Base-by-base conservation (phyloP, 1,284 basidiomycete genomes). In the Trichosporon sp. region DNA sequence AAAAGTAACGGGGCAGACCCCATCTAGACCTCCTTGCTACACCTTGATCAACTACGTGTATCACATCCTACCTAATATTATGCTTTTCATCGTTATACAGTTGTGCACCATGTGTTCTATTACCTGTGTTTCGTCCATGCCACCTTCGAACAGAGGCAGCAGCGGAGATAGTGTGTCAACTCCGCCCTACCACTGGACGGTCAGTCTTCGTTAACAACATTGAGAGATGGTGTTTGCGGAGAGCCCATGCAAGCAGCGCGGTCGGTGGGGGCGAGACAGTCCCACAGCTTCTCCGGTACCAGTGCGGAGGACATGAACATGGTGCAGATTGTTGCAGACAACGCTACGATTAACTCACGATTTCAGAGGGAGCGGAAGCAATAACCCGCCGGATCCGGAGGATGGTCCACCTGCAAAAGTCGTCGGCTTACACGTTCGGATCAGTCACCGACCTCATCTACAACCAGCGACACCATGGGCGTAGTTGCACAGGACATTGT, bases 401-500 rank as follows among this genome's bases (percentile, higher is more conserved):
- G 51, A 54, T 2, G 51, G 21, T 3, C 19, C 21, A 3, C 14
- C 40, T 21, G 32, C 40, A 43, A 66, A 66, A 66, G 46, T 66
- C 40, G 65, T 43, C 65, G 46, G 46, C 19, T 38, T 16, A 40
- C 38, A 65, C 37, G 43, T 48, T 40, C 65, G 11, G 56, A 26
- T 32, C 56, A 48, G 32, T 63, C 56, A n/a, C 32, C 6, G 31
- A 32, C 14, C 59, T 26, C 59, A 35, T 12, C 32, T 21, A 61
- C 31, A 8, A 19, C 56, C 63, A 68, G 56, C 10, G 35, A 14
- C 48, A 71, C n/a, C 48, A 79, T 79, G 78, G 74, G 77, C 0
- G 74, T 74, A 46, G 71, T 79, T 63, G 74, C 74, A 40, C 69
- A 71, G 66, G 78, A 70, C 37, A 70, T 70, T 21, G 68, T 70